Conservation (phyloP, 305 asterid genomes). For the Solanum hybrid region DNA sequence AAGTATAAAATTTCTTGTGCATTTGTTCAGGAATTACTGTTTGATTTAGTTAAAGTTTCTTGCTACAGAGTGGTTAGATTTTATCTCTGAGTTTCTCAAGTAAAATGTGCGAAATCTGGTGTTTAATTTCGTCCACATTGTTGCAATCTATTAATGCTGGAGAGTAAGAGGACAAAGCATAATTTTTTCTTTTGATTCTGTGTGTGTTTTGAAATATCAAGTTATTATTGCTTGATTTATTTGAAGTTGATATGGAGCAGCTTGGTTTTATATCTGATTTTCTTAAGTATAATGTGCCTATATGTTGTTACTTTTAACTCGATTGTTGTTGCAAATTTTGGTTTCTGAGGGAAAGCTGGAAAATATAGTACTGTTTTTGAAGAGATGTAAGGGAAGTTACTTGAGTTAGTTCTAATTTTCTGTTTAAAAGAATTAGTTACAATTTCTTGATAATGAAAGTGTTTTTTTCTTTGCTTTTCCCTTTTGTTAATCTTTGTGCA, state of each 20-base stretch:
- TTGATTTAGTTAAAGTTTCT: neutral
- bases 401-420: neutral
- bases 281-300: neutral
- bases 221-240: neutral
- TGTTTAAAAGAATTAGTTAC: neutral
- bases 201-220: neutral
- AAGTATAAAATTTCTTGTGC: neutral
- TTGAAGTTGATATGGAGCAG: neutral
- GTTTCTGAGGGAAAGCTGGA: neutral
- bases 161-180: neutral
- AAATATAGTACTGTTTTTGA: neutral
- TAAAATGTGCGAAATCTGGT: neutral
- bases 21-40: neutral
- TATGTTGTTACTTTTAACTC: neutral
- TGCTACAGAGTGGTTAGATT: neutral
- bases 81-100: neutral
- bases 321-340: neutral
- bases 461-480: neutral
- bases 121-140: neutral
- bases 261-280: neutral
- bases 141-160: neutral
- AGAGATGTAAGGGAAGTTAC: neutral
- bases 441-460: neutral
- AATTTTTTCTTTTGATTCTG: neutral
- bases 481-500: neutral